Evolutionary conservation across 371 early-diverging fungal species (phyloP).

Genomic region (Apophysomyces trapeziformis): DNA sequence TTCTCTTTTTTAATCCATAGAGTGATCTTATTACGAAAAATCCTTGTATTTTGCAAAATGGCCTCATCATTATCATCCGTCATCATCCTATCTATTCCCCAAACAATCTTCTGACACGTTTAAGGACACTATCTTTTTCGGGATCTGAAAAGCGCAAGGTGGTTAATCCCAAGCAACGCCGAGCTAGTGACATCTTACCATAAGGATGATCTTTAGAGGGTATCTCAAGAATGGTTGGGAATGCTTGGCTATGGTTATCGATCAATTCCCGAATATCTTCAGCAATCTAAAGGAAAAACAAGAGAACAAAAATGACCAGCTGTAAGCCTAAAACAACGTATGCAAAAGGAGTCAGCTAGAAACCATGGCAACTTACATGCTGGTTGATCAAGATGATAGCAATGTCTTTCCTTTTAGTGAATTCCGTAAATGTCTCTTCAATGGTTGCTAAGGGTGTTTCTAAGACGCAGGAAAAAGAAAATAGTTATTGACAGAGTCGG

Average conservation of each 20-base stretch:
- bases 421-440: slow-evolving; percentile 89
- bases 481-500: not conserved
- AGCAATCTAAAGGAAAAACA: slow-evolving; percentile 71
- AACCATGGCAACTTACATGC: slow-evolving; percentile 64
- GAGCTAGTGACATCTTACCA: slow-evolving; percentile 43
- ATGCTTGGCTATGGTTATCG: slow-evolving; percentile 90
- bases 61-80: not conserved
- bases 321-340: not conserved
- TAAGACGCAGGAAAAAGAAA: slow-evolving; percentile 27
- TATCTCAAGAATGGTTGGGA: slow-evolving; percentile 97
- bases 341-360: not conserved
- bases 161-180: not conserved
- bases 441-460: slow-evolving; percentile 91
- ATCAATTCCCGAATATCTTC: slow-evolving; percentile 90
- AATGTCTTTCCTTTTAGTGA: slow-evolving; percentile 93
- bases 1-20: slow-evolving; percentile 5
- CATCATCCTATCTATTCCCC: slow-evolving; percentile 63
- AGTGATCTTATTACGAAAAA: not conserved
- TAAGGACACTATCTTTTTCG: slow-evolving; percentile 94
- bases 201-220: slow-evolving; percentile 99
- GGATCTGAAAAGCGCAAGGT: slow-evolving; percentile 52
- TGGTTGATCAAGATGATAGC: slow-evolving; percentile 98
- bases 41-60: not conserved
- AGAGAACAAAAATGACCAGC: not conserved
- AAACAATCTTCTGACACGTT: slow-evolving; percentile 92